A percentile compares a stretch with the other conserved stretches of the same genome.
Evolutionary conservation across 257 asterid species (phyloP).

Genomic region (Linderniella brevidens): DNA sequence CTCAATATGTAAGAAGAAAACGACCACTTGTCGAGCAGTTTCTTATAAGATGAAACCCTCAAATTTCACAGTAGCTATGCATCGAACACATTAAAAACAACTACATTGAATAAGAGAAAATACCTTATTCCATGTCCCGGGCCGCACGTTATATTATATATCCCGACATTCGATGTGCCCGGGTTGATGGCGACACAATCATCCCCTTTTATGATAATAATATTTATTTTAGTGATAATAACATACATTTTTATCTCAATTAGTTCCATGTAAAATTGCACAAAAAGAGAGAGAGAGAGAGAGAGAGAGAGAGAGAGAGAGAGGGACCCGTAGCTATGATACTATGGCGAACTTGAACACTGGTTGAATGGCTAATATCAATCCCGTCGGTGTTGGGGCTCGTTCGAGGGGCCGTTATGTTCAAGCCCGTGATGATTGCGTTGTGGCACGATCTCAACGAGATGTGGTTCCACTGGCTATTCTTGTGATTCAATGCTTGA

Average conservation of each 20-base stretch:
- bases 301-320: not conserved
- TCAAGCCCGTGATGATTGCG: constrained; percentile 14
- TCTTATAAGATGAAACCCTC: too few species aligned
- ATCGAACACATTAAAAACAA: too few species aligned
- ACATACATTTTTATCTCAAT: not conserved
- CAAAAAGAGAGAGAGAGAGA: not conserved
- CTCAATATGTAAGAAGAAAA: not conserved
- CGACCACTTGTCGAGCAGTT: too few species aligned
- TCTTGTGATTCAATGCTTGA: constrained; percentile 19
- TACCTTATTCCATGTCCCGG: constrained; percentile 57
- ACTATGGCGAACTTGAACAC: constrained; percentile 16
- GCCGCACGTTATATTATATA: constrained; percentile 31
- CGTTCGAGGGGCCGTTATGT: constrained; percentile 18
- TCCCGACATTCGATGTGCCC: constrained; percentile 21
- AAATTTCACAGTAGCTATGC: too few species aligned
- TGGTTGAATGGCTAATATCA: constrained; percentile 19
- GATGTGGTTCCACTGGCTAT: constrained; percentile 34
- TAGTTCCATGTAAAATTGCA: not conserved
- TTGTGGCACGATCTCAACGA: constrained; percentile 17
- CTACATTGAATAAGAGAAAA: not conserved
- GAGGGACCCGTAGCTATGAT: constrained; percentile 20
- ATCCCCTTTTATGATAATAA: constrained; percentile 23
- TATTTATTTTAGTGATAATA: not conserved
- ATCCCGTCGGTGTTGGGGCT: constrained; percentile 58
- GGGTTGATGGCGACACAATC: constrained; percentile 38